Evolutionary conservation across 306 rosid species (phyloP).

Genomic region (Vicia villosa): DNA sequence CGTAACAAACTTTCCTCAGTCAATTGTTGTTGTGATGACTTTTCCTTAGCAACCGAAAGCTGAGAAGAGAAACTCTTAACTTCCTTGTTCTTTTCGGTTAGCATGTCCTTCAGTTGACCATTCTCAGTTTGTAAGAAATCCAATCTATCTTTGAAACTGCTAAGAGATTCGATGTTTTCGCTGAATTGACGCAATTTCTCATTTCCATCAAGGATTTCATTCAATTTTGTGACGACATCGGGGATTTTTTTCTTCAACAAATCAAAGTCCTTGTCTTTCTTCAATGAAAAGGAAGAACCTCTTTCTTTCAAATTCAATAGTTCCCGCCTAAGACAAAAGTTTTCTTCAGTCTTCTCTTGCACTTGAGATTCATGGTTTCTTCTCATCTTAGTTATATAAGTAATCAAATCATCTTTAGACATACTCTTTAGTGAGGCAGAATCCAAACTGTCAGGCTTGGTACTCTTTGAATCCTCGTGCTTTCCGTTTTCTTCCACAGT

Average conservation of each 20-base stretch:
- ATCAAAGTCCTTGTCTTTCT: conserved; percentile 81
- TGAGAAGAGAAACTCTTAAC: conserved; percentile 53
- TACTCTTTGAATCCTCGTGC: conserved; percentile 49
- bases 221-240: conserved; percentile 63
- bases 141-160: conserved; percentile 63
- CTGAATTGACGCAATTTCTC: conserved; percentile 48
- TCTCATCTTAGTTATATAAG: conserved; percentile 65
- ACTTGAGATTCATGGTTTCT: conserved; percentile 81
- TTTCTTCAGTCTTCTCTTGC: conserved; percentile 66
- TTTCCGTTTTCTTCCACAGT: conserved; percentile 69
- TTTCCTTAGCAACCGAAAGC: conserved; percentile 57
- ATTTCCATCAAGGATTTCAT: conserved; percentile 59
- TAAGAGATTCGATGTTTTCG: conserved; percentile 52
- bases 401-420: conserved; percentile 55
- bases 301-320: conserved; percentile 50
- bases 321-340: conserved; percentile 59
- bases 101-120: conserved; percentile 57
- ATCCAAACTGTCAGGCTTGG: conserved; percentile 51
- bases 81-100: conserved; percentile 59
- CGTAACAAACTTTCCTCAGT: conserved; percentile 47
- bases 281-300: conserved; percentile 52
- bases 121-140: conserved; percentile 63
- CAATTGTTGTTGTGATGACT: conserved; percentile 50
- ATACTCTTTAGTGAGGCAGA: conserved; percentile 48
- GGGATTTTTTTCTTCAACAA: conserved; percentile 67